Conservation (phyloP, 2,329 filamentous ascomycete species). For the Aureobasidium leucospermi region DNA sequence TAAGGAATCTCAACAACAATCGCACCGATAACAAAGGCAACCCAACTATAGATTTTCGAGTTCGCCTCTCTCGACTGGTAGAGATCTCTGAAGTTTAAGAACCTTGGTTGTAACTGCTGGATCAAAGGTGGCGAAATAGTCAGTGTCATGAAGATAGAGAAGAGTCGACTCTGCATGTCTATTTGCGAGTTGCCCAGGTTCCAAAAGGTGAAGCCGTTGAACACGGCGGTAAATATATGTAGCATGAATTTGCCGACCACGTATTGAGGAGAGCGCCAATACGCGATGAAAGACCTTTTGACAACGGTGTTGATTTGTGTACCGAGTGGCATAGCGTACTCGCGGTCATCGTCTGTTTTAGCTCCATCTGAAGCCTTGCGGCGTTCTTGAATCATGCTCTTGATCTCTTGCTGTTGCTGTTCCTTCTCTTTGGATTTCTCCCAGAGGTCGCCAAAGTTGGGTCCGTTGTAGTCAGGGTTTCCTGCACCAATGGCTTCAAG, state of each 20-base stretch:
- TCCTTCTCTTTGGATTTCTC: conserved; percentile 62
- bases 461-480: conserved; percentile 63
- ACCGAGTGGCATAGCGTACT: conserved; percentile 73
- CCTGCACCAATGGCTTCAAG: conserved; percentile 76
- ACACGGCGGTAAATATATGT: conserved; percentile 77
- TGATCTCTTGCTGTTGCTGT: conserved; percentile 58
- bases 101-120: conserved; percentile 69
- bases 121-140: conserved; percentile 68
- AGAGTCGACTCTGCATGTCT: conserved; percentile 48
- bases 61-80: conserved; percentile 66
- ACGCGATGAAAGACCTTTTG: conserved; percentile 65
- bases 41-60: conserved; percentile 75
- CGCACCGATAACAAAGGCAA: conserved; percentile 58
- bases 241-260: conserved; percentile 72
- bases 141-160: conserved; percentile 69
- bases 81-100: conserved; percentile 57
- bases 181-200: conserved; percentile 20
- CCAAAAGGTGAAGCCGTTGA: conserved; percentile 70
- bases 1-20: conserved; percentile 67
- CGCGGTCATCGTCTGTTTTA: conserved; percentile 51
- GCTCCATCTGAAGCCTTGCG: conserved; percentile 39
- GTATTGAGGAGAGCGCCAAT: conserved; percentile 84
- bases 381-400: conserved; percentile 57
- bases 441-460: conserved; percentile 79
- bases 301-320: conserved; percentile 75